These are phyloP conservation scores for Ceratorhiza oryzae-sativae DNA, from an alignment of 1,284 basidiomycete species.

Conservation along the genomic window DNA sequence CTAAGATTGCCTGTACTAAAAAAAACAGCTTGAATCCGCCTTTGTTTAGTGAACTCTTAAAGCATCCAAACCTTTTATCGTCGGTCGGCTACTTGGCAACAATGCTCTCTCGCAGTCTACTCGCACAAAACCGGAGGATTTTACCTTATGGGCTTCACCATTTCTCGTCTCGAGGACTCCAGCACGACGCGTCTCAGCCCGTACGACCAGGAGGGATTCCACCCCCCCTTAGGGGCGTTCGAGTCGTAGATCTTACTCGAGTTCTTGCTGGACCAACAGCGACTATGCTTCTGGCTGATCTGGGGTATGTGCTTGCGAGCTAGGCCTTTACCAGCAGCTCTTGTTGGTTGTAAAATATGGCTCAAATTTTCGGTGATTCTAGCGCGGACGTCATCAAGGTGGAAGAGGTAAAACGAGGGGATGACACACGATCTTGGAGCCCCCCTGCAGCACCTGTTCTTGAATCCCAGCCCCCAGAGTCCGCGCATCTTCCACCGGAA, in stretches of 20 bases:
- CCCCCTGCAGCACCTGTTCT: slow-evolving; percentile 76
- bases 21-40: no score
- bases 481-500: slow-evolving; percentile 81
- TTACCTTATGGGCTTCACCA: background rate
- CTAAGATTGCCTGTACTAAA: no score
- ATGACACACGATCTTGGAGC: slow-evolving; percentile 89
- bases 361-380: no score
- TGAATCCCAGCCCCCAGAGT: slow-evolving; percentile 57
- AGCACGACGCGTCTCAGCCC: slow-evolving; percentile 6
- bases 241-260: slow-evolving; percentile 85
- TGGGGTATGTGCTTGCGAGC: slow-evolving; percentile 55
- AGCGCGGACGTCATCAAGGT: slow-evolving; percentile 92
- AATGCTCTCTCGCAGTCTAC: slow-evolving; percentile 18
- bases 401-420: slow-evolving; percentile 80
- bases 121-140: background rate
- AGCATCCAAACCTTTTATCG: no score
- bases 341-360: no score
- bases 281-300: slow-evolving; percentile 88
- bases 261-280: slow-evolving; percentile 89
- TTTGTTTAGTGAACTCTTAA: no score
- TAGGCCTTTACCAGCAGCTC: no score
- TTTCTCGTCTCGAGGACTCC: background rate
- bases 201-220: slow-evolving; percentile 58
- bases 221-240: slow-evolving; percentile 80
- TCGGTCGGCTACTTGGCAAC: no score